Base-by-base conservation (phyloP, 2,329 filamentous ascomycete genomes). In the Thermochaetoides dissita region DNA sequence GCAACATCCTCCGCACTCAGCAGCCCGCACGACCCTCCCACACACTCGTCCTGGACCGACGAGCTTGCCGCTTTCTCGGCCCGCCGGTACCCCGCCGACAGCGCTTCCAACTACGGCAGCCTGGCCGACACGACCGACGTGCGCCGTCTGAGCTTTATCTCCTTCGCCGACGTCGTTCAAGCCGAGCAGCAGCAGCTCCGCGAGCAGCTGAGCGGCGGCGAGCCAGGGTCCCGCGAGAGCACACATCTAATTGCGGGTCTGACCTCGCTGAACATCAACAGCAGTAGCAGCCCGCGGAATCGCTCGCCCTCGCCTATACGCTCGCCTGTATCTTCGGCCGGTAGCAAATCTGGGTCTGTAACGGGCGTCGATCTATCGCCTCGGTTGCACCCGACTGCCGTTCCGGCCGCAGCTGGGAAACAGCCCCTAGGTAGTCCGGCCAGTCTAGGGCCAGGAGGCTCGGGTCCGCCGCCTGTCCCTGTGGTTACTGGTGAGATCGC, bases 91-190 rank as follows among this genome's bases (percentile, higher is more conserved):
- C 58, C 38, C 53, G 55, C 46, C 56, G 83, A 89, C 50, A 69
- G 69, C 28, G 76, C 76, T 2, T 84, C 81, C 44, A 85, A 78
- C 57, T 89, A 89, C 59, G 84, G 81, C 30, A 77, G 80, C 37
- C 66, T 89, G 47, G 17, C 17, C 17, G 87, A 94, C 55, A 74
- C 72, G 34, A 71, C 76, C 37, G 88, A 94, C 54, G 75, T 93
- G 11, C 79, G 85, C 37, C 78, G 89, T 17, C 65, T 96, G 48
- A 91, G 84, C 59, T 96, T 96, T 64, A 94, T 96, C 57, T 94
- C 87, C 7, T 96, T 96, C 61, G 88, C 89, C 47, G 89, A 96
- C 55, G 86, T 96, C 8, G 86, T 96, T 34, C 86, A 94, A 58
- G 74, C 81, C 31, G 84, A 91, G 59, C 84, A 89, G 54, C 35